These are phyloP conservation scores for Xylaria sp. DNA, from an alignment of 2,329 filamentous ascomycete genomes.

Conservation along the genomic window DNA sequence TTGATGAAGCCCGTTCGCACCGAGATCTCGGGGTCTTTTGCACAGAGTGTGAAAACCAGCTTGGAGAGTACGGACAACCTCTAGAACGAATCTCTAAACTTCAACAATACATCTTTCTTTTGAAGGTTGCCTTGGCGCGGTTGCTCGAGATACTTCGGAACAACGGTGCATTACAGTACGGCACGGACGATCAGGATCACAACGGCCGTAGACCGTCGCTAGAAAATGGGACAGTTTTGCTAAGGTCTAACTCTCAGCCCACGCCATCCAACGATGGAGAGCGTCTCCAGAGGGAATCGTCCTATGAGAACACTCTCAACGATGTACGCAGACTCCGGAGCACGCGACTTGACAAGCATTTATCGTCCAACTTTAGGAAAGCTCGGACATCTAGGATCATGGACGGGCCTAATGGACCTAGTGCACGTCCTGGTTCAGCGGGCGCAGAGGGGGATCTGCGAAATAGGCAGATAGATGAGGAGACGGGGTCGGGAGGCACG, in stretches of 20 bases:
- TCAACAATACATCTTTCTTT: slow-evolving; percentile 92
- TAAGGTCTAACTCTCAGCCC: slow-evolving; percentile 75
- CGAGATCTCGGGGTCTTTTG: slow-evolving; percentile 78
- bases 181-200: slow-evolving; percentile 76
- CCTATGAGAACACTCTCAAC: slow-evolving; percentile 94
- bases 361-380: slow-evolving; percentile 92
- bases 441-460: slow-evolving; percentile 67
- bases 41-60: slow-evolving; percentile 68
- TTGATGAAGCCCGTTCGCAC: slow-evolving; percentile 78
- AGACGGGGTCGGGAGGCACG: slow-evolving; percentile 73
- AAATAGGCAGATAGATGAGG: slow-evolving; percentile 79
- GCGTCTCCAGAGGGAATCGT: slow-evolving; percentile 72
- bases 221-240: slow-evolving; percentile 62
- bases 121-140: slow-evolving; percentile 89
- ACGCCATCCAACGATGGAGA: slow-evolving; percentile 77
- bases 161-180: slow-evolving; percentile 81
- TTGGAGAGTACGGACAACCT: slow-evolving; percentile 60
- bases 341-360: slow-evolving; percentile 90
- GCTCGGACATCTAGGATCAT: slow-evolving; percentile 92
- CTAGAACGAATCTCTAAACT: slow-evolving; percentile 85
- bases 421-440: slow-evolving; percentile 75
- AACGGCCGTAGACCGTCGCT: slow-evolving; percentile 66
- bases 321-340: slow-evolving; percentile 93
- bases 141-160: slow-evolving; percentile 86
- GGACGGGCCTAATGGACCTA: slow-evolving; percentile 80